These are phyloP conservation scores for Aschersonia sp. DNA, from an alignment of 2,329 filamentous ascomycete species.

Conservation along the genomic window DNA sequence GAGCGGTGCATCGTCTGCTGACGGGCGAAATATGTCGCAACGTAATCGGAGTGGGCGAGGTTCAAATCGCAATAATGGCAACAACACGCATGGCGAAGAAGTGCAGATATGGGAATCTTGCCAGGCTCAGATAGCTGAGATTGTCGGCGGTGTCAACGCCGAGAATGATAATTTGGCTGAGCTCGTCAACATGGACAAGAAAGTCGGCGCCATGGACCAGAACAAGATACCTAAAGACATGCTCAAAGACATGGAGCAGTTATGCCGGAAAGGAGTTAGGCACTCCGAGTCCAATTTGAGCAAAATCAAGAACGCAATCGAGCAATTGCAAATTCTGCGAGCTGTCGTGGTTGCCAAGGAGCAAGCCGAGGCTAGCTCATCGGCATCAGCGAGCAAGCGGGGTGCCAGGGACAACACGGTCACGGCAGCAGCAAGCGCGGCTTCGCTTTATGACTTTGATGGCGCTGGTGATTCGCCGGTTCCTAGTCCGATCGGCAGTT, in stretches of 20 bases:
- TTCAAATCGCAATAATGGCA: conserved; percentile 27
- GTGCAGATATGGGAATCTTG: conserved; percentile 26
- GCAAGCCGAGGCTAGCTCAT: conserved; percentile 16
- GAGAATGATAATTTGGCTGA: conserved; percentile 26
- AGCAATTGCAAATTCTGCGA: conserved; percentile 26
- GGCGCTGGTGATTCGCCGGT: conserved; percentile 29
- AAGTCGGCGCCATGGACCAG: conserved; percentile 22
- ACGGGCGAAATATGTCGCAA: conserved; percentile 21
- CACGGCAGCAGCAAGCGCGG: conserved; percentile 9
- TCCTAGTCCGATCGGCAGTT: conserved; percentile 24
- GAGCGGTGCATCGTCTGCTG: conserved; percentile 2
- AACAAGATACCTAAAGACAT: conserved; percentile 21
- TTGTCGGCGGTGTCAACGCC: conserved; percentile 23
- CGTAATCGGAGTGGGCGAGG: conserved; percentile 29
- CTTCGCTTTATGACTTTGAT: conserved; percentile 29
- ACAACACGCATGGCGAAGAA: conserved; percentile 25
- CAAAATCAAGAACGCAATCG: conserved; percentile 21
- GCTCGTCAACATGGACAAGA: conserved; percentile 25
- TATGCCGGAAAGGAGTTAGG: conserved; percentile 27
- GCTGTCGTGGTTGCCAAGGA: conserved; percentile 29
- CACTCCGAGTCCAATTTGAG: conserved; percentile 22
- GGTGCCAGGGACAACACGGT: conserved; percentile 9
- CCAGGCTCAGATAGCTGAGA: conserved; percentile 23
- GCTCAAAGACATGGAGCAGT: conserved; percentile 28
- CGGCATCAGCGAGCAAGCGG: conserved; percentile 9